Evolutionary conservation across 2,329 filamentous ascomycete species (phyloP), one percentile per base, ranked within the genome.

Genomic region (Rachicladosporium sp.): DNA sequence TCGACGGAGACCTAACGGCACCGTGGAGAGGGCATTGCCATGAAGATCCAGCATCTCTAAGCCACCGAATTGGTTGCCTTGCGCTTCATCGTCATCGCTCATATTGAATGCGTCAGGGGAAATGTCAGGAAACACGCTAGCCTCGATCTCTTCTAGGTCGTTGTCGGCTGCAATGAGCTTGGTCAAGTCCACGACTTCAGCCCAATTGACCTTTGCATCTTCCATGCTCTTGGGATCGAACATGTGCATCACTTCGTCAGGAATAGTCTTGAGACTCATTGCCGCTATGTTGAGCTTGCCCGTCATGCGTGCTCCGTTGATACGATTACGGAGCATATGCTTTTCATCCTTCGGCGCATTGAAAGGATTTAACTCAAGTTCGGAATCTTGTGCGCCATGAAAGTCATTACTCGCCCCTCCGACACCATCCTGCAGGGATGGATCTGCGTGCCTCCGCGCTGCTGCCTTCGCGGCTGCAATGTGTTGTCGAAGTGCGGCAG

Each of bases 391-490:
- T 0, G 50, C 51, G 8, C 56, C 54, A 11, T 46, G 41, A 4
- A 36, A 19, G n/a, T 36, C 30, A 35, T 29, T 13, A 23, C 13
- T 15, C 23, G 30, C 27, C 8, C n/a, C 35, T n/a, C 13, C 15
- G 6, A 11, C 10, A 29, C 42, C 21, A 10, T 47, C 44, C 27
- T 43, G 42, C 12, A 45, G 44, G 12, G 47, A 51, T 21, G 10
- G 33, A 76, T 43, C 48, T 36, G 50, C 52, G 31, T 54, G 46
- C 41, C 51, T 56, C 4, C 51, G 45, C 13, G 50, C 81, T 2
- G 86, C 83, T 2, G 87, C 87, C 56, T 89, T 93, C 1, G 91
- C 89, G 51, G 88, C 89, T 30, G 88, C 86, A 46, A 96, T 95
- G 39, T 91, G 88, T 37, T 95, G 86, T 29, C 91, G 77, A 10